Evolutionary conservation across 257 asterid species (phyloP).

Genomic region (Solanum ossicruentum): DNA sequence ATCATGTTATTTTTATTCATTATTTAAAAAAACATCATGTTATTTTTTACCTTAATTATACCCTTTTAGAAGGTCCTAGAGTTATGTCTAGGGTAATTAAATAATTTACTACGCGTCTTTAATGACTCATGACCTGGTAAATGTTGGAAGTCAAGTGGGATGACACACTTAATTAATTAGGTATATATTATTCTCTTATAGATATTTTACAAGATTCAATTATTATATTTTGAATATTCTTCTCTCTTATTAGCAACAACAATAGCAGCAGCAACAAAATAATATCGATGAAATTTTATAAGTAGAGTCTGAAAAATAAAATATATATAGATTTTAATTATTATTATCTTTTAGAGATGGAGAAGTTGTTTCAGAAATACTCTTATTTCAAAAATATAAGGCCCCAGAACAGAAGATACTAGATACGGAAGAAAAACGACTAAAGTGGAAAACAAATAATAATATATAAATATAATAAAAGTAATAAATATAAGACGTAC

Average conservation of each 20-base stretch:
- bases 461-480: no score
- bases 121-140: not conserved
- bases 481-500: no score
- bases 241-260: not conserved
- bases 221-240: not conserved
- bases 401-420: no score
- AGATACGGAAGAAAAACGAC: not conserved
- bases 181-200: not conserved
- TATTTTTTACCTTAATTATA: not conserved
- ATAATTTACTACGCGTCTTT: not conserved
- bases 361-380: no score
- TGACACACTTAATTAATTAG: not conserved
- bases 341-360: no score
- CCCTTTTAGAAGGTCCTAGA: not conserved
- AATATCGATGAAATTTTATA: no score
- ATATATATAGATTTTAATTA: no score
- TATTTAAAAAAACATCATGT: not conserved
- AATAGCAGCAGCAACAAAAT: no score
- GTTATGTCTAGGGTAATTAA: not conserved
- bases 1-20: not conserved
- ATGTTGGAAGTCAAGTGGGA: not conserved
- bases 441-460: no score
- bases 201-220: not conserved
- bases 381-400: no score
- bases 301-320: no score